Evolutionary conservation across 2,329 filamentous ascomycete genomes (phyloP).

Genomic region (Penicillium sp.): DNA sequence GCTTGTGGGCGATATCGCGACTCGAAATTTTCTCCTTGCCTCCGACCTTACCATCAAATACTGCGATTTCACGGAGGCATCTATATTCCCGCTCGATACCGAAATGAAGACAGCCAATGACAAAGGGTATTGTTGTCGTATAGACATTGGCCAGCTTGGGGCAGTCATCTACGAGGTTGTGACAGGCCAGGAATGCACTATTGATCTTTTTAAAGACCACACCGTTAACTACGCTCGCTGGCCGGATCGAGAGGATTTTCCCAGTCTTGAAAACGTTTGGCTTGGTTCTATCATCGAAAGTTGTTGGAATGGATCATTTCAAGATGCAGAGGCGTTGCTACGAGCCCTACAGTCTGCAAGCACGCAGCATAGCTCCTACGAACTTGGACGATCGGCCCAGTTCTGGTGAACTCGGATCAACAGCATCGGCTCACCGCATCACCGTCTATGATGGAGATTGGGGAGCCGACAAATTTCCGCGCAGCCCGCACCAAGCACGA

Average conservation of each 20-base stretch:
- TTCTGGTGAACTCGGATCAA: too few species aligned
- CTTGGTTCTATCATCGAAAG: conserved; percentile 25
- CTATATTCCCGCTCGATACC: conserved; percentile 20
- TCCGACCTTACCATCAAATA: conserved; percentile 25
- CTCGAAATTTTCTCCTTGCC: conserved; percentile 27
- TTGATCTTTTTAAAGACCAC: conserved; percentile 22
- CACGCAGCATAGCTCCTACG: too few species aligned
- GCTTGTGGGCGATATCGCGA: conserved; percentile 27
- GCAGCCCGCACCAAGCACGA: too few species aligned
- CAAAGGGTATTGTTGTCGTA: conserved; percentile 23
- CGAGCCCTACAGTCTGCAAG: conserved; percentile 3
- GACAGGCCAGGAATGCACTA: conserved; percentile 18
- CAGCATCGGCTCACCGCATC: too few species aligned
- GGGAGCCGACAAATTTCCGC: too few species aligned
- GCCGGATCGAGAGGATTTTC: conserved; percentile 22
- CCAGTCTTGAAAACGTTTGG: conserved; percentile 22
- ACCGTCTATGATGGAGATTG: too few species aligned
- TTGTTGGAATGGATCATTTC: conserved; percentile 21
- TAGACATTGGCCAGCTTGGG: conserved; percentile 29
- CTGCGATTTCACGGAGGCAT: conserved; percentile 26
- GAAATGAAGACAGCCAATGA: conserved; percentile 26
- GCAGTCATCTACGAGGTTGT: conserved; percentile 27
- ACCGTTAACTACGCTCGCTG: conserved; percentile 11
- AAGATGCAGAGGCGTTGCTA: conserved; percentile 3
- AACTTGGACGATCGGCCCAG: too few species aligned